Evolutionary conservation across 805 yeast species (phyloP), one percentile per base, ranked within the genome.

Genomic region (Candida oleophila): DNA sequence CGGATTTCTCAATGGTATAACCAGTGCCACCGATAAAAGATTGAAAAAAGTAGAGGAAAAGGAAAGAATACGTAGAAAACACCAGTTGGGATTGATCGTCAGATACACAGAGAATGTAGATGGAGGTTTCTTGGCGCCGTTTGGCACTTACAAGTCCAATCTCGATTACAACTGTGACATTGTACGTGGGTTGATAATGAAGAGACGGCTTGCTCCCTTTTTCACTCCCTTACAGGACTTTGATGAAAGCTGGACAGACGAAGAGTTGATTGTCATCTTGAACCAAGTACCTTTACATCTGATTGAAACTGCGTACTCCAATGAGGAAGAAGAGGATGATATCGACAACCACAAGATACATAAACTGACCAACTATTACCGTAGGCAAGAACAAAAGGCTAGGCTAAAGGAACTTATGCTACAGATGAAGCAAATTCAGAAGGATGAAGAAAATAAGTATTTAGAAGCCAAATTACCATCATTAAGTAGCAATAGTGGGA

Each of bases 41-140:
- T 28, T 22, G 16, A 59, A 55, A 42, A 53, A 60, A 21, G 75
- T 76, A n/a, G 78, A 69, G 41, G 91, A 86, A 34, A 80, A 78
- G 57, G 83, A 78, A 48, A 61, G 59, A 43, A 61, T 62, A 43
- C 76, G 76, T 46, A 87, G 82, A 50, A 64, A 66, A 15, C 89
- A 82, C 55, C 79, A 78, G 45, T 55, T 68, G 50, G 76, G 81
- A 20, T 67, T 87, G 45, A 68, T 87, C 19, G 89, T 87, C 2
- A 71, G 76, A 50, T 77, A 65, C 55, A 73, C 73, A 35, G 96
- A 89, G 58, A 80, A 73, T 51, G 96, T 92, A 14, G 98, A 94
- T 66, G 99, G 99, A 16, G 99, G 99, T 1, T 90, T 71, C 60
- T 67, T 92, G 52, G 96, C 96, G 1, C 97, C 98, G 0, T 88